These are phyloP conservation scores for Favolaschia claudopus DNA, from an alignment of 768 basidiomycete genomes.

Conservation along the genomic window DNA sequence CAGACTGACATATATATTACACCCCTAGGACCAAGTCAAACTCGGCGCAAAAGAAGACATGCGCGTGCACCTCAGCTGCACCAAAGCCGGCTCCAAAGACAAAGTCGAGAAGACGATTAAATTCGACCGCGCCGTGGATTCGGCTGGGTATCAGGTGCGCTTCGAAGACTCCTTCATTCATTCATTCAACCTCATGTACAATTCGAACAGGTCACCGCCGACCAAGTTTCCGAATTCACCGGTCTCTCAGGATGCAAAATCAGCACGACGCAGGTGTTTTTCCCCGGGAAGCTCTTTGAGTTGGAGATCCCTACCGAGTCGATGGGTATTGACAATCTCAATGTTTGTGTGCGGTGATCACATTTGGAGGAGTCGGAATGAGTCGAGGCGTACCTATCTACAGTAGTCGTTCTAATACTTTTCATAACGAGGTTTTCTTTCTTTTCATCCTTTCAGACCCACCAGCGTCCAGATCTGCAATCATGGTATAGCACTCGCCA, in stretches of 20 bases:
- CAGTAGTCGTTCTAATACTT: no score
- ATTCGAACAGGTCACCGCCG: slow-evolving; percentile 5
- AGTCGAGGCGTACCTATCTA: no score
- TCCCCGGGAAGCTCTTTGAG: not conserved
- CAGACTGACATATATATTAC: not conserved
- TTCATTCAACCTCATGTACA: no score
- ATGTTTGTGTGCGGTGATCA: slow-evolving; percentile 14
- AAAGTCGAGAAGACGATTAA: not conserved
- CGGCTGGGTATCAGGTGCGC: not conserved
- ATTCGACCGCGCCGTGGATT: not conserved
- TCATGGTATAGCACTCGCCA: no score
- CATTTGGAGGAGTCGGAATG: no score
- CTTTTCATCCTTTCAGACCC: no score
- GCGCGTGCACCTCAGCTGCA: slow-evolving; percentile 1
- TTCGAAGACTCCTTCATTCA: no score
- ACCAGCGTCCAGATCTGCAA: no score
- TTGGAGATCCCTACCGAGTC: slow-evolving; percentile 4
- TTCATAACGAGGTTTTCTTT: no score
- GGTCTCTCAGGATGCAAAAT: slow-evolving; percentile 2
- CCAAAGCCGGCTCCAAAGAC: not conserved
- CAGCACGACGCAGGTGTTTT: slow-evolving; percentile 3
- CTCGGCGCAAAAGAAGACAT: slow-evolving; percentile 1
- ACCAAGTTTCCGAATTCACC: not conserved
- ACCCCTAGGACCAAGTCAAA: slow-evolving; percentile 1
- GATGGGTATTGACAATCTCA: slow-evolving; percentile 3